Base-by-base conservation (phyloP, 352 stramenopile species). In the Hyaloperonospora brassicae region DNA sequence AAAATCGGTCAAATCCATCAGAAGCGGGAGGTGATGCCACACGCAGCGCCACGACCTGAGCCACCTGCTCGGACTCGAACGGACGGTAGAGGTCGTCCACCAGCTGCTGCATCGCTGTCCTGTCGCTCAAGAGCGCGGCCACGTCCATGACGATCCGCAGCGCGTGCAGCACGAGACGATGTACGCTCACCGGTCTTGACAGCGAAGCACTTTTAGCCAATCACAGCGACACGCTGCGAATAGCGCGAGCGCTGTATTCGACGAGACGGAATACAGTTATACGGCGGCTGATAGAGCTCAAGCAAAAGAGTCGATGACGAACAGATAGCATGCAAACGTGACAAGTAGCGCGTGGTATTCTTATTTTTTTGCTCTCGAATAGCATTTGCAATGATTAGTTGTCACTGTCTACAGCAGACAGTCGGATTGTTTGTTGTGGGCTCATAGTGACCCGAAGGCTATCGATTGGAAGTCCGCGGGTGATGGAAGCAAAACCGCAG, bases 31-130 rank as follows among this genome's bases (percentile, higher is more conserved):
- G 50, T 23, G 14, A 30, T 50, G 68, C 52, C 23, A 64, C 56
- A 41, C 76, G 68, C 30, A 83, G 44, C 14, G 72, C 77, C n/a
- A 84, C 31, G 40, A 83, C 52, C 42, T 74, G 60, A 50, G 84
- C 70, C 45, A 87, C 58, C 10, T 66, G 59, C 27, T 8, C 4
- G 27, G 66, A 41, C 48, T 62, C 58, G 25, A 87, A 84, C 7
- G 74, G 72, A 11, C 52, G 42, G 11, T 68, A 66, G 1, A 87
- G 59, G 40, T 82, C 76, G 9, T 41, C 17, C 0, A 72, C 50
- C 12, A 87, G 50, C 30, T 71, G 61, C 9, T 60, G 60, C 9
- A 86, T 61, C 5, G 62, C 31, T 21, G 23, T 31, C 0, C 54
- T 54, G 56, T 86, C 66, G 5, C 52, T 55, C 12, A 87, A 39